A percentile compares a stretch with the other conserved stretches of the same genome.
Evolutionary conservation across 2,329 filamentous ascomycete genomes (phyloP).

Genomic region (Curvularia lunata): DNA sequence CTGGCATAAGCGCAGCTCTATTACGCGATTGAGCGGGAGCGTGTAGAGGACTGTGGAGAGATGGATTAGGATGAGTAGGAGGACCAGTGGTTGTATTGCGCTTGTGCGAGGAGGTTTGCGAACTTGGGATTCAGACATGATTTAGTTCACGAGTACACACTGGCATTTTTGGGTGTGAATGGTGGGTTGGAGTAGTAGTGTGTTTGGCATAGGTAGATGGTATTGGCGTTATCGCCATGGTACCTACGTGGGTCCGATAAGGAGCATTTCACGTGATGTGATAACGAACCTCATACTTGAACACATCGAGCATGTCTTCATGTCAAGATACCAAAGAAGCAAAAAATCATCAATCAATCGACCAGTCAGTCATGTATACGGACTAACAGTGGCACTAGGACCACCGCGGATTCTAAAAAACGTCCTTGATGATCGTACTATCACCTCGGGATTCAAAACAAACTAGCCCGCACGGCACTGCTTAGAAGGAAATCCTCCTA

Average conservation of each 20-base stretch:
- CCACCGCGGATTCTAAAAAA: too few relatives aligned
- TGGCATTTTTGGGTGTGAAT: not conserved
- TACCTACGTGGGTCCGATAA: conserved; percentile 8
- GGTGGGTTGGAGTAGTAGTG: not conserved
- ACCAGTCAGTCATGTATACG: too few relatives aligned
- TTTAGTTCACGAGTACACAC: not conserved
- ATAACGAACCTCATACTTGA: conserved; percentile 2
- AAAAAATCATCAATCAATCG: too few relatives aligned
- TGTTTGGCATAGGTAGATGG: not conserved
- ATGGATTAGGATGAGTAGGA: conserved; percentile 43
- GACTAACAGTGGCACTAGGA: too few relatives aligned
- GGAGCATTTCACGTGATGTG: conserved; percentile 14
- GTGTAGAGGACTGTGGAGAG: conserved; percentile 44
- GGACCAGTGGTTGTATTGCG: conserved; percentile 37
- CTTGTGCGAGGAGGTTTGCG: conserved; percentile 18
- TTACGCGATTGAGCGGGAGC: conserved; percentile 48
- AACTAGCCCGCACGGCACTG: too few relatives aligned
- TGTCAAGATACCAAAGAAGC: too few relatives aligned
- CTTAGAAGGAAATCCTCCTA: too few relatives aligned
- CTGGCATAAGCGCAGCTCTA: conserved; percentile 52
- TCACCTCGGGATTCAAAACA: too few relatives aligned
- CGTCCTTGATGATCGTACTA: too few relatives aligned
- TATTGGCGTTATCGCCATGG: not conserved
- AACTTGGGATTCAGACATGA: conserved; percentile 4
- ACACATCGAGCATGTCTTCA: too few relatives aligned